Base-by-base conservation (phyloP, 768 basidiomycete genomes). In the Russula sp. region DNA sequence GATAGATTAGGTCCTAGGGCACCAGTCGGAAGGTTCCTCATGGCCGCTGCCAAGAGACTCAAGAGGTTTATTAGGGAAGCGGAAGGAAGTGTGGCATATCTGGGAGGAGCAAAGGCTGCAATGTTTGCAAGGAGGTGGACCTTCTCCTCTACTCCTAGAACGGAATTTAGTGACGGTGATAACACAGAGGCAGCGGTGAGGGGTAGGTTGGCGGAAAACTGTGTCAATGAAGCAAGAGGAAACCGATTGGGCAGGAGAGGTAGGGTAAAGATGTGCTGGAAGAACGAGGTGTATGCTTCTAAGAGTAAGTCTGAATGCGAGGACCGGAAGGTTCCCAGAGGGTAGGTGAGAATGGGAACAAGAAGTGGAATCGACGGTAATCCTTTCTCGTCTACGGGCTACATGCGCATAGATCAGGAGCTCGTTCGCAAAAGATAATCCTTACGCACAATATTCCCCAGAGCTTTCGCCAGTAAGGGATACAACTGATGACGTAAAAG, bases 191-290 rank as follows among this genome's bases (percentile, higher is more conserved):
- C 60, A 13, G 76, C 74, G 14, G 76, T 72, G 22, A 86, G 77
- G 1, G 92, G 91, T 14, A 95, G 77, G 11, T 79, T 77, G 18
- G 84, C 78, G 18, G 88, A 85, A 46, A 98, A 77, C 26, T 80
- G 75, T 4, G 85, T 84, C 40, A 96, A 80, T 24, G 84, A 80
- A 0, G 76, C 73, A 24, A 86, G 77, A 40, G 84, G 88, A 52
- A 89, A 77, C 9, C 85, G 88, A 73, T 90, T 88, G 1, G 92
- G 92, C 0, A 98, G 80, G 0, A 92, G 76, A 0, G 90, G 89
- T 50, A 95, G 78, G 1, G 68, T 54, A 8, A 69, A 52, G 3
- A 65, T 48, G 22, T 69, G 53, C 7, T 40, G 57, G 10, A 69
- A 30, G 36, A 68, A 22, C 14, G 22, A 52, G 14, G 53, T 48